Base-by-base conservation (phyloP, 768 basidiomycete species). In the Lentinula boryana region DNA sequence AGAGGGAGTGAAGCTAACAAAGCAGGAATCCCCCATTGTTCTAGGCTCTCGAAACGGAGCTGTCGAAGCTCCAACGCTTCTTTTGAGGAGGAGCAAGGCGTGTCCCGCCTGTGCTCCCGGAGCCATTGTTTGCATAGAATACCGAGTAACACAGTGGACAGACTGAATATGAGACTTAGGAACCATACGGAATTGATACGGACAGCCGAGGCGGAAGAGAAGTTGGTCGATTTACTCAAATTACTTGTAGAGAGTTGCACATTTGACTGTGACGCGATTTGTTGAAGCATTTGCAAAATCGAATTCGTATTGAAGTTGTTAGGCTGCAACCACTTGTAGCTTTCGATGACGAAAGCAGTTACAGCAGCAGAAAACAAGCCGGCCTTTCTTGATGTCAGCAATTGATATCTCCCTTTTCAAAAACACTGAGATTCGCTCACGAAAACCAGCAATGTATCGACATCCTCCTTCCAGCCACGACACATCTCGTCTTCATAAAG, bases 391-490 rank as follows among this genome's bases (percentile, higher is more conserved):
- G 31, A 13, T n/a, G 1, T 31, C 36, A 18, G 35, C 15, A 62
- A 44, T n/a, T 2, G 43, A 27, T 27, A 27, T 27, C 27, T 27
- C 27, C 27, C 27, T 27, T 3, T 27, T 27, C 27, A 27, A 27
- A 27, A 27, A 27, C 27, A 27, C 9, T 44, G 36, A 12, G 38
- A 44, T 10, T 18, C 0, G 67, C 68, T 33, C 23, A 72, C 71
- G 43, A 72, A 71, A 13, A 71, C 69, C 10, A 72, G 60, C 1
- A 72, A 60, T 35, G 71, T 70, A 35, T 72, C 70, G 0, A 72
- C 68, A 57, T 72, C 71, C 18, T 72, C 70, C 40, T 69, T 71
- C 70, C 70, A 71, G 3, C 65, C 68, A n/a, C 68, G 65, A 32
- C 70, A 72, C 66, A 70, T 67, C 27, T 70, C 69, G 33, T 69